Base-by-base conservation (phyloP, 192 early-diverging fungal genomes). In the Funneliformis geosporum region DNA sequence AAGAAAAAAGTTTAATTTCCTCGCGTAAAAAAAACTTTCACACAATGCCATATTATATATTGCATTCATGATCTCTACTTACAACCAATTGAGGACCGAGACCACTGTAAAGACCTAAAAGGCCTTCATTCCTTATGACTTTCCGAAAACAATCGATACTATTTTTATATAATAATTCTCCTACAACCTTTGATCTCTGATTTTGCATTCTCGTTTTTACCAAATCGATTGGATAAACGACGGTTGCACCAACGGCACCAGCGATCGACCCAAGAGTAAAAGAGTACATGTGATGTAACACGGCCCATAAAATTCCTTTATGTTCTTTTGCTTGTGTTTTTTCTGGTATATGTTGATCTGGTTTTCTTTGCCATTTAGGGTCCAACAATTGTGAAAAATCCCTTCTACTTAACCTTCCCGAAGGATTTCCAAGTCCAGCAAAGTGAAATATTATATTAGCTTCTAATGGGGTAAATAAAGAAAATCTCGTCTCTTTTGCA, bases 181-280 rank as follows among this genome's bases (percentile, higher is more conserved):
- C 96, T 28, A 96, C 95, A 28, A 96, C 93, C 42, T 92, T 91
- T 47, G 92, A 91, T 60, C 96, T 89, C 85, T 99, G 97, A 84
- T 97, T 99, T 83, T 99, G 97, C 96, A 99, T 98, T 75, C 97
- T 91, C 6, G 97, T 99, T 86, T 99, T 99, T 81, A 97, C 96
- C 73, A 99, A 84, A 88, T 99, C 97, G 73, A 99, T 97, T 38
- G 97, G 97, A 84, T 97, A 99, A 33, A 99, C 96, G 68, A 91
- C 91, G 6, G 95, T 94, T 4, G 97, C 97, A 61, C 97, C 97
- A 60, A 98, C 91, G 39, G 96, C 95, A 82, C 97, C 97, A 79
- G 93, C 94, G 81, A 98, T 90, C 5, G 95, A 90, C 55, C 95
- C 97, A 38, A 97, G 86, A 14, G 86, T 81, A 88, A 97, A 90